Conservation (phyloP, 495 filamentous ascomycete species). For the Talaromyces nanjingensis region DNA sequence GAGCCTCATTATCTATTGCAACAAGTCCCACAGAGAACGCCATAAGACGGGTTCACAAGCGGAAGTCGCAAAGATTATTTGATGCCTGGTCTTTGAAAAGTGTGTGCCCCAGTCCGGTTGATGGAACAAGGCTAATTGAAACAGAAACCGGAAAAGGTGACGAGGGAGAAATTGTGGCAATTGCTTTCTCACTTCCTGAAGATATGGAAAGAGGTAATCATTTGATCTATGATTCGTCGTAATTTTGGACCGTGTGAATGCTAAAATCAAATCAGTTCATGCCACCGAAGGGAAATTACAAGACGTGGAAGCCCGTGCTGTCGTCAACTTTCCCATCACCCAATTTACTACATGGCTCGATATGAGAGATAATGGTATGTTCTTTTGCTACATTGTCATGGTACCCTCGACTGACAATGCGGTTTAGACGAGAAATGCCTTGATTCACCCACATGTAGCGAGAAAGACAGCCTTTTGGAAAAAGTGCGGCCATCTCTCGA, state of each 20-base stretch:
- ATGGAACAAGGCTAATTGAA: constrained; percentile 5
- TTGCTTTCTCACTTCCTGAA: constrained; percentile 25
- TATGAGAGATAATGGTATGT: neutral
- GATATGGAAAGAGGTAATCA: constrained; percentile 23
- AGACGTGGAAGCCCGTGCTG: constrained; percentile 9
- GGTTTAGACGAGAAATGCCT: constrained; percentile 1
- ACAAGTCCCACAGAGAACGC: neutral
- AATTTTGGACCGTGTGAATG: neutral
- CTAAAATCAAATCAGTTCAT: constrained; percentile 15
- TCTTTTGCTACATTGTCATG: neutral
- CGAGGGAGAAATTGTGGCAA: constrained; percentile 25
- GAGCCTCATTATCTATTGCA: neutral
- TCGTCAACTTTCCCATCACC: constrained; percentile 6
- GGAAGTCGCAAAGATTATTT: constrained; percentile 17
- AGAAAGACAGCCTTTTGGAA: constrained; percentile 1
- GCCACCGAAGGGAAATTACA: constrained; percentile 22
- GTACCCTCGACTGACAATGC: neutral
- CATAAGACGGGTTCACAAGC: neutral
- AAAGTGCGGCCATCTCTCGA: neutral
- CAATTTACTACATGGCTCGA: constrained; percentile 8
- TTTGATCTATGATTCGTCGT: neutral
- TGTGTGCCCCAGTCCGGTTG: constrained; percentile 7
- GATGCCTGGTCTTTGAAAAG: constrained; percentile 24
- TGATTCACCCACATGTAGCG: neutral
- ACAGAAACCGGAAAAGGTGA: constrained; percentile 21